These are phyloP conservation scores for Colletotrichum karsti DNA, from an alignment of 2,329 filamentous ascomycete species.

Conservation along the genomic window DNA sequence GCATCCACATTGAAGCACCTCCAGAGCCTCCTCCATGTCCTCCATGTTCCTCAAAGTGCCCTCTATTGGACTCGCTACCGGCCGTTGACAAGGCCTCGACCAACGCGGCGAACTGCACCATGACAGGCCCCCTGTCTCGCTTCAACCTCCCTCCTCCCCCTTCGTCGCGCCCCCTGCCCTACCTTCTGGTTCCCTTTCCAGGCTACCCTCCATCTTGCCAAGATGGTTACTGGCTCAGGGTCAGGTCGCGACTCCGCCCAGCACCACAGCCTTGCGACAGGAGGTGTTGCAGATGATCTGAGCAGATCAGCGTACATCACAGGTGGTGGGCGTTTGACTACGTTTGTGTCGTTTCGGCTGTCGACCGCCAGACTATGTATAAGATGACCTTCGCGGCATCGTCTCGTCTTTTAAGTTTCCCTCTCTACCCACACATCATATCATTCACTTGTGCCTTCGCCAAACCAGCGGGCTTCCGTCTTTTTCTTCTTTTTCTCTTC, in stretches of 20 bases:
- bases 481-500: slow-evolving; percentile 32
- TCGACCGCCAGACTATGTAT: slow-evolving; percentile 22
- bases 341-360: slow-evolving; percentile 22
- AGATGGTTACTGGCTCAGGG: slow-evolving; percentile 17
- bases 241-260: slow-evolving; percentile 22
- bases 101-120: slow-evolving; percentile 15
- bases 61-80: slow-evolving; percentile 5
- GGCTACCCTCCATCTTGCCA: slow-evolving; percentile 15
- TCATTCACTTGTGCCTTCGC: slow-evolving; percentile 7
- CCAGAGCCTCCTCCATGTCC: not conserved
- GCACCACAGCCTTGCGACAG: slow-evolving; percentile 29
- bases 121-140: not conserved
- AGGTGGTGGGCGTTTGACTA: slow-evolving; percentile 12
- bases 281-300: slow-evolving; percentile 31
- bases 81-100: slow-evolving; percentile 12
- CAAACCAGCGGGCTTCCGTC: slow-evolving; percentile 32
- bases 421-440: slow-evolving; percentile 11
- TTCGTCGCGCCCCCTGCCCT: not conserved
- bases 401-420: slow-evolving; percentile 20
- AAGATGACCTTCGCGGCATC: slow-evolving; percentile 16
- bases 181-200: not conserved
- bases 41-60: not conserved
- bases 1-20: not conserved
- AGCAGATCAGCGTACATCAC: slow-evolving; percentile 26
- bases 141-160: not conserved